Evolutionary conservation across 345 rosid species (phyloP), one percentile per base, ranked within the genome.

Genomic region (Ceriops zippeliana): DNA sequence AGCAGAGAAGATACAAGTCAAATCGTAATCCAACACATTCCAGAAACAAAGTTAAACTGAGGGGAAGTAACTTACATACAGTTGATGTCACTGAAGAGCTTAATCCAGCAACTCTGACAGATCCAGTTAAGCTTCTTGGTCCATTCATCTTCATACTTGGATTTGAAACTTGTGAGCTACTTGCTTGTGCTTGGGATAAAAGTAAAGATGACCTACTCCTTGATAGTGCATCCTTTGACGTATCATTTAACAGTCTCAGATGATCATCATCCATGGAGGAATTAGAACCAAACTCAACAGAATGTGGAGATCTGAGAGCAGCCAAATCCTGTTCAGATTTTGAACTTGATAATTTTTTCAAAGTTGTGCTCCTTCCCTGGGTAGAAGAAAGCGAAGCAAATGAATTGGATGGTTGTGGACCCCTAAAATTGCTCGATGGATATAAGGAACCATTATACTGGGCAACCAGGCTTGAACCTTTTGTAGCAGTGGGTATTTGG

Each of bases 271-370:
- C 86, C 74, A 80, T 37, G 61, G 79, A 53, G 10, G 76, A 62
- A 70, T 65, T 69, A 24, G 78, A 61, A 59, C 80, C 78, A 34
- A 52, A 78, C 60, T 87, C 90, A 67, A 77, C 65, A 54, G 88
- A 78, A 77, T 79, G 78, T 35, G 84, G 86, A 72, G 89, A 85
- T 82, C 88, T 80, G 53, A 85, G 81, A 62, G 96, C 87, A 76
- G 84, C 61, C 80, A 89, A 81, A 79, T 93, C 93, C 84, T 89
- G 93, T 47, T 87, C 93, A 72, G 97, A 87, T 79, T 87, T 93
- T 67, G 96, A 87, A 67, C 83, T 80, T 49, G 90, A 62, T 53
- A 82, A 68, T 54, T 78, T 86, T 80, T 80, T 89, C 58, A 52
- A 72, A 73, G 83, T 31, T 52, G 86, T 31, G 61, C 66, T 70